Evolutionary conservation across 306 rosid genomes (phyloP).

Genomic region (Castanea mollissima): DNA sequence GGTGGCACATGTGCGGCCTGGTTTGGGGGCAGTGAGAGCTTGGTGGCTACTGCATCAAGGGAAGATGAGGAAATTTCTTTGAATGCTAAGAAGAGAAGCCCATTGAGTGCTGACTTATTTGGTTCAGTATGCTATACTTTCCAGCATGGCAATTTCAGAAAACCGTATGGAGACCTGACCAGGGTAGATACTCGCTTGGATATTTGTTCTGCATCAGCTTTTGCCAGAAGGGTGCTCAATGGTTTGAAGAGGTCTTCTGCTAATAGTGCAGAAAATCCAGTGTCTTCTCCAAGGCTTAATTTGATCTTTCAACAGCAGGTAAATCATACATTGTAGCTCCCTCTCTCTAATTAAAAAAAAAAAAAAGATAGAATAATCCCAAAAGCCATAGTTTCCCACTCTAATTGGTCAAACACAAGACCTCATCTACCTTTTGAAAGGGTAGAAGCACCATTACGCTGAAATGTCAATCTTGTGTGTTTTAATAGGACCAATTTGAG

Average conservation of each 20-base stretch:
- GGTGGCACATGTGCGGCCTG: slow-evolving; percentile 50
- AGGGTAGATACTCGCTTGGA: slow-evolving; percentile 81
- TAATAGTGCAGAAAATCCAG: slow-evolving; percentile 32
- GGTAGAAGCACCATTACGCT: neutral
- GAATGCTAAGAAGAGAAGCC: slow-evolving; percentile 32
- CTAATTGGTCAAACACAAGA: neutral
- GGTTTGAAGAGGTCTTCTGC: slow-evolving; percentile 46
- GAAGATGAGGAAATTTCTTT: slow-evolving; percentile 6
- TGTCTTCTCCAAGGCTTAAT: slow-evolving; percentile 70
- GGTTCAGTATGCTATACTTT: slow-evolving; percentile 75
- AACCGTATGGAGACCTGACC: slow-evolving; percentile 57
- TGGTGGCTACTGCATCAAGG: slow-evolving; percentile 20
- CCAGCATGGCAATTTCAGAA: slow-evolving; percentile 73
- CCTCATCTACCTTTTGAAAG: neutral
- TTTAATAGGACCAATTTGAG: neutral
- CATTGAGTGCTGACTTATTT: slow-evolving; percentile 52
- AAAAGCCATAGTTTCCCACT: neutral
- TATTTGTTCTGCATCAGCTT: slow-evolving; percentile 66
- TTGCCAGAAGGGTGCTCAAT: slow-evolving; percentile 55
- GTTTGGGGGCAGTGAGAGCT: slow-evolving; percentile 32
- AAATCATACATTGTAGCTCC: neutral
- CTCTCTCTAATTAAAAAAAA: no score
- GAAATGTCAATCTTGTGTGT: neutral
- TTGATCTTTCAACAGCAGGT: slow-evolving; percentile 94
- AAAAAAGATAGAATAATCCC: neutral